phyloP scores from a whole-genome alignment of 2,329 filamentous ascomycete genomes.

The Zarea fungicola region DNA sequence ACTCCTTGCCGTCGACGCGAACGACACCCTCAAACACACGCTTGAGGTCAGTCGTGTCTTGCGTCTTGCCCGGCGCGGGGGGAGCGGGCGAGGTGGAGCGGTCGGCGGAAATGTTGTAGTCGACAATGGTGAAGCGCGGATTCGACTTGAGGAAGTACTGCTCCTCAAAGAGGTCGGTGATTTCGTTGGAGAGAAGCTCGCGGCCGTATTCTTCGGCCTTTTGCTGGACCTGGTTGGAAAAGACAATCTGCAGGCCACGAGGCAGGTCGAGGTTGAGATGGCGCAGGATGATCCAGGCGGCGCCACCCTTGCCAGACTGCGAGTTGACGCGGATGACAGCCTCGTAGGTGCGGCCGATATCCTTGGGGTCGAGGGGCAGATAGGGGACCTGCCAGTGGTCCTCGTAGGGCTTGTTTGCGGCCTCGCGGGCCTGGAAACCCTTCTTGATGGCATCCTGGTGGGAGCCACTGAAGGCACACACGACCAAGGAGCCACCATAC shows the following conservation, averaged over 20 bases:
- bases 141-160: slow-evolving; percentile 82
- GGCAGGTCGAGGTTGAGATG: slow-evolving; percentile 88
- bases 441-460: slow-evolving; percentile 98
- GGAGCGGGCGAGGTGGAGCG: slow-evolving; percentile 71
- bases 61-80: slow-evolving; percentile 61
- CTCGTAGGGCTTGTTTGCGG: slow-evolving; percentile 52
- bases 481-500: slow-evolving; percentile 87
- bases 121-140: slow-evolving; percentile 78
- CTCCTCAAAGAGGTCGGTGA: slow-evolving; percentile 79
- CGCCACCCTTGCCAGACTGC: slow-evolving; percentile 89
- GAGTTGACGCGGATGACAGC: slow-evolving; percentile 97
- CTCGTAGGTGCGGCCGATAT: slow-evolving; percentile 96
- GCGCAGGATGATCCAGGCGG: slow-evolving; percentile 88
- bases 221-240: slow-evolving; percentile 80
- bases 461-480: slow-evolving; percentile 84
- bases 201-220: slow-evolving; percentile 74
- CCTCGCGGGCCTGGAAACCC: slow-evolving; percentile 68
- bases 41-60: slow-evolving; percentile 71
- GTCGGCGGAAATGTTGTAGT: slow-evolving; percentile 87
- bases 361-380: slow-evolving; percentile 84
- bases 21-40: slow-evolving; percentile 83
- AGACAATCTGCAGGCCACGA: slow-evolving; percentile 85
- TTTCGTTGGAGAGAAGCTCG: slow-evolving; percentile 79
- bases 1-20: slow-evolving; percentile 73
- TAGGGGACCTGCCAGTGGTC: slow-evolving; percentile 83